Evolutionary conservation across 2,329 filamentous ascomycete species (phyloP).

Genomic region (Cordyceps fumosorosea): DNA sequence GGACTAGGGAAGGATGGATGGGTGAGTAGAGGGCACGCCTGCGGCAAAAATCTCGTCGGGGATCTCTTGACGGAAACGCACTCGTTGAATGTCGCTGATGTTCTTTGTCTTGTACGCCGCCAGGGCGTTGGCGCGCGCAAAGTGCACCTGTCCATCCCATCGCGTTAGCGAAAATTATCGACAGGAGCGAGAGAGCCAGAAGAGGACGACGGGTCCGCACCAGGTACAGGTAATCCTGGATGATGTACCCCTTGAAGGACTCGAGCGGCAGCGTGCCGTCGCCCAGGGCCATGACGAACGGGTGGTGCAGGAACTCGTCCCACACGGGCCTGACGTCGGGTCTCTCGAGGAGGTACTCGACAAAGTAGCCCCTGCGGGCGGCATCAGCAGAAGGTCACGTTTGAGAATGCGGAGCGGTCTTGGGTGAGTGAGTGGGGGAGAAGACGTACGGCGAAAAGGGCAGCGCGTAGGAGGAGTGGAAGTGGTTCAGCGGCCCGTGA

Average conservation of each 20-base stretch:
- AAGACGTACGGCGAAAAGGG: slow-evolving; percentile 58
- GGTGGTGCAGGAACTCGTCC: slow-evolving; percentile 71
- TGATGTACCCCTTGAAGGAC: slow-evolving; percentile 80
- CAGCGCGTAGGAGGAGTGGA: slow-evolving; percentile 62
- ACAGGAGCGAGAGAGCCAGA: background rate
- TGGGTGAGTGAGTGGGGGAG: background rate
- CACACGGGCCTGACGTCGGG: slow-evolving; percentile 69
- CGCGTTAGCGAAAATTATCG: background rate
- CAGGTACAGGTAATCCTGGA: slow-evolving; percentile 89
- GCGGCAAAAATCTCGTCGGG: background rate
- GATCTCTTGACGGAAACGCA: slow-evolving; percentile 31
- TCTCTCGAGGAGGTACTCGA: slow-evolving; percentile 74
- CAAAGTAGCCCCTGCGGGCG: slow-evolving; percentile 58
- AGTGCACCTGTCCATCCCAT: slow-evolving; percentile 57
- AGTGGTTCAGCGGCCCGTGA: slow-evolving; percentile 70
- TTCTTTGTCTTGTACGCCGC: slow-evolving; percentile 77
- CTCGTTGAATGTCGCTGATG: slow-evolving; percentile 64
- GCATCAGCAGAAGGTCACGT: background rate
- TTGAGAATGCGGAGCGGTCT: no score
- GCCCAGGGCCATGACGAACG: slow-evolving; percentile 73
- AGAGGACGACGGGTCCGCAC: slow-evolving; percentile 42
- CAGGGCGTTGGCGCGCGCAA: slow-evolving; percentile 78
- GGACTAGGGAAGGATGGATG: slow-evolving; percentile 21
- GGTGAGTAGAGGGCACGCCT: slow-evolving; percentile 1
- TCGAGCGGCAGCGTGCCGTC: slow-evolving; percentile 66